Evolutionary conservation across 768 basidiomycete genomes (phyloP), one percentile per base, ranked within the genome.

Genomic region (Russula foetens): DNA sequence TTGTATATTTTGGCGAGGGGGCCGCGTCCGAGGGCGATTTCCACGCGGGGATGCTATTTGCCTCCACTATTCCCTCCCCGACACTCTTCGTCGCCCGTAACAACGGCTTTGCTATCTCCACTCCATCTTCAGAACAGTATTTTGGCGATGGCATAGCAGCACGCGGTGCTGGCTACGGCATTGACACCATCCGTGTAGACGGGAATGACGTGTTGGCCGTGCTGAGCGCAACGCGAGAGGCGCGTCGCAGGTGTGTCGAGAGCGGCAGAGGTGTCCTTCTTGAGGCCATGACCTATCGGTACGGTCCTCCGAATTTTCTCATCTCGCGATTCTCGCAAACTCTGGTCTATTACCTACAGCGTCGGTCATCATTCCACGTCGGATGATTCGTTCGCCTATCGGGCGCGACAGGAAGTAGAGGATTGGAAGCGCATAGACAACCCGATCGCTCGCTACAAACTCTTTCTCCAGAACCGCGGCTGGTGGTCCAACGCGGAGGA

Each of bases 291-390:
- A 88, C 87, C 8, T 96, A 96, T 69, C 83, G 93, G 83, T 84
- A 63, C 31, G 78, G 69, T 28, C 23, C 28, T 35, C 61, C 43
- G n/a, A n/a, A 50, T 23, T 49, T 28, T 46, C 23, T 53, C 39
- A 19, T 38, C 48, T 26, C n/a, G 15, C 35, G 31, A 41, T 12
- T 26, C 7, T 41, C 52, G 56, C 41, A 29, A 35, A 44, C 33
- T 35, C 33, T 49, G 15, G n/a, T 56, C 17, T 43, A 44, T 51
- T 38, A 59, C 44, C 19, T 41, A 49, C 69, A 89, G 88, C 28
- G 86, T 97, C 14, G 89, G 93, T n/a, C 93, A 98, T 69, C 92
- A 95, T 70, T 92, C 90, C 19, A 95, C 91, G 0, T 96, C 94
- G 11, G 95, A 98, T 68, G 94, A 98, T 72, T 95, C 92, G 5